Percentiles rank a stretch among this genome's conserved stretches.
These are phyloP conservation scores for Diaporthe ampelina DNA, from an alignment of 2,329 filamentous ascomycete species.

Conservation along the genomic window DNA sequence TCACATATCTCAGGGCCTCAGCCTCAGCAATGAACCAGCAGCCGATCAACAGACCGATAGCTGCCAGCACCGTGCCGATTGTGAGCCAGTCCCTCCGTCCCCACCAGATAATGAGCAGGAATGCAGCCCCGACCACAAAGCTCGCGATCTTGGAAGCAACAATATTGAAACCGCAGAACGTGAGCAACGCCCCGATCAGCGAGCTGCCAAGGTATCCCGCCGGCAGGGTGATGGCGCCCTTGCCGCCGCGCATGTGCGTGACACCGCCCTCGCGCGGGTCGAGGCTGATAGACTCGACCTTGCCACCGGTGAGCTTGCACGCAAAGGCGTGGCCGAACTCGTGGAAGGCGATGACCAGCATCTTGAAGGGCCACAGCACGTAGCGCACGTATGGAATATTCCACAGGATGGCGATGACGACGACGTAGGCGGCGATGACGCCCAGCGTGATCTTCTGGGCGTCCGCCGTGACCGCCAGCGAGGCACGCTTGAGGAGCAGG, in stretches of 20 bases:
- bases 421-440: slow-evolving; percentile 79
- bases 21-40: slow-evolving; percentile 87
- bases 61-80: slow-evolving; percentile 76
- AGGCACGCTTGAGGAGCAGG: slow-evolving; percentile 61
- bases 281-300: slow-evolving; percentile 80
- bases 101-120: slow-evolving; percentile 87
- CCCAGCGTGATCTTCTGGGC: slow-evolving; percentile 80
- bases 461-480: slow-evolving; percentile 68
- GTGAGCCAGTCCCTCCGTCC: slow-evolving; percentile 81
- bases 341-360: slow-evolving; percentile 88
- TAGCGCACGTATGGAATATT: slow-evolving; percentile 84
- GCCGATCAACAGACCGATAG: slow-evolving; percentile 78
- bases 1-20: slow-evolving; percentile 79
- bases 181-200: slow-evolving; percentile 82
- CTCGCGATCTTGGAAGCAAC: slow-evolving; percentile 85
- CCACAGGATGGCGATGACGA: slow-evolving; percentile 82
- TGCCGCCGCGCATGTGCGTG: slow-evolving; percentile 80
- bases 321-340: slow-evolving; percentile 84
- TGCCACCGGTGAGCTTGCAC: slow-evolving; percentile 79
- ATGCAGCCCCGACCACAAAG: slow-evolving; percentile 79
- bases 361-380: slow-evolving; percentile 87
- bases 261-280: slow-evolving; percentile 84
- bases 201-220: slow-evolving; percentile 85
- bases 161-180: slow-evolving; percentile 86
- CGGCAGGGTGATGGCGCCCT: slow-evolving; percentile 78